Base-by-base conservation (phyloP, 2,329 filamentous ascomycete genomes). In the Fusarium continuum region DNA sequence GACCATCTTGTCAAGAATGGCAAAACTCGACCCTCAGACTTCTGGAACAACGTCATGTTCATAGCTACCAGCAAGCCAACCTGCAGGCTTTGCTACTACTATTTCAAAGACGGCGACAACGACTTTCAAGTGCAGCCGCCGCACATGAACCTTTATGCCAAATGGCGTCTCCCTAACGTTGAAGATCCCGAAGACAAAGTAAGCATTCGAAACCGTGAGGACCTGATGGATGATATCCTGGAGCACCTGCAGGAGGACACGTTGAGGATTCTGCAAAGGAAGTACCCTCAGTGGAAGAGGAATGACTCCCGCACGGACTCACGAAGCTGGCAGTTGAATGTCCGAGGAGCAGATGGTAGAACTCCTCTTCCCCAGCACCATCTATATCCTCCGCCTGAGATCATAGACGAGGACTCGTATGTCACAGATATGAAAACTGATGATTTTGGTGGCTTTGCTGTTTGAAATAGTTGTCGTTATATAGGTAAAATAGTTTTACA, bases 1-100 rank as follows among this genome's bases (percentile, higher is more conserved):
- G 16, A 29, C 13, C 23, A 52, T 38, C 49, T 52, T 25, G 3
- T 29, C 5, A 52, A 29, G 8, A 28, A 3, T 31, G 32, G 49
- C 4, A 52, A 52, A 20, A 52, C 25, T 19, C 31, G 49, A 29
- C 5, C 49, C 25, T 31, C 40, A 9, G 49, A 52, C 32, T n/a
- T 52, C 25, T 52, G 49, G 49, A 7, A 47, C 2, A 31, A n/a
- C 8, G 19, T 23, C 9, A 52, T 28, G 32, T 52, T 52, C 10
- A 52, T 52, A 8, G 49, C 49, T 31, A 52, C 49, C 19, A 52
- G 49, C 49, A 52, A 52, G 19, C 49, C 49, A 25, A 40, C 49
- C 6, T 52, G 49, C 5, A 25, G 49, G 8, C 49, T 52, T 5
- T 52, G 49, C 25, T 31, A 16, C 36, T 52, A 47, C 40, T 52